Percentiles rank a stretch among this genome's conserved stretches.
Conservation (phyloP, 331 rosid species). For the Arachis monticola region DNA sequence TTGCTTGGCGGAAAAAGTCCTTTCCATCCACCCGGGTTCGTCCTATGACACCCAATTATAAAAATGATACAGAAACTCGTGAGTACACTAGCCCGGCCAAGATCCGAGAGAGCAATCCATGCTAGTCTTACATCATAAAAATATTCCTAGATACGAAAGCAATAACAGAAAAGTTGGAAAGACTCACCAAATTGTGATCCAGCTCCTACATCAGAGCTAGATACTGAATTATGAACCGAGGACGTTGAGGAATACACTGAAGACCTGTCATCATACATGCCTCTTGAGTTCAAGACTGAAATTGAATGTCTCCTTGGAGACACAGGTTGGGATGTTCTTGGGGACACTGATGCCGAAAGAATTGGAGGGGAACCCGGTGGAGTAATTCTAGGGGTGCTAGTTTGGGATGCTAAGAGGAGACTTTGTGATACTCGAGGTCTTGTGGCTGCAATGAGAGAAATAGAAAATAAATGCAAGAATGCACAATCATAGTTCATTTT, state of each 20-base stretch:
- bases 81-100: conserved; percentile 6
- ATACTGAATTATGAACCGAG: conserved; percentile 50
- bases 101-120: conserved; percentile 17
- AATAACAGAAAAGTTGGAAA: conserved; percentile 6
- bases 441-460: conserved; percentile 37
- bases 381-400: conserved; percentile 68
- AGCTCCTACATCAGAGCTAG: conserved; percentile 53
- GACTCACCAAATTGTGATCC: conserved; percentile 72
- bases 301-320: conserved; percentile 80
- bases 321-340: conserved; percentile 65
- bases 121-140: conserved; percentile 8
- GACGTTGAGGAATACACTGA: conserved; percentile 51
- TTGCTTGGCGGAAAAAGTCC: conserved; percentile 92
- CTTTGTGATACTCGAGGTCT: conserved; percentile 65
- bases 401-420: conserved; percentile 76
- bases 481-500: conserved; percentile 16
- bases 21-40: conserved; percentile 86
- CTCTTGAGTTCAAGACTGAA: conserved; percentile 74
- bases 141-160: conserved; percentile 19
- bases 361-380: conserved; percentile 81
- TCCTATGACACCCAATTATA: conserved; percentile 51
- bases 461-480: conserved; percentile 24
- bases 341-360: conserved; percentile 76
- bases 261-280: conserved; percentile 68
- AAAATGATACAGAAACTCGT: neutral